Base-by-base conservation (phyloP, 345 rosid genomes). In the Linum usitatissimum region DNA sequence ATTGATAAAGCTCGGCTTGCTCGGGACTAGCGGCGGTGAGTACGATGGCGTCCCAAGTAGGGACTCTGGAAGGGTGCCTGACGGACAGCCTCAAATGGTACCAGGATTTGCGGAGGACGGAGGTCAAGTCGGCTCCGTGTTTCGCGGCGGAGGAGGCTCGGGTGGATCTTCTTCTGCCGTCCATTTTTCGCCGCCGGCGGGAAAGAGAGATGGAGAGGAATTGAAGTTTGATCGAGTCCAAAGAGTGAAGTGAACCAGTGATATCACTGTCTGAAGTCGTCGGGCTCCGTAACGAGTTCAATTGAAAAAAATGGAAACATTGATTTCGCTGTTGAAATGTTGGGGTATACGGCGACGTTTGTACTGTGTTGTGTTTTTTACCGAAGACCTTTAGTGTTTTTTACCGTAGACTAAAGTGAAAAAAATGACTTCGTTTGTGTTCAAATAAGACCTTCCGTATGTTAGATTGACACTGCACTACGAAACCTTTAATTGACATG, bases 11-110 rank as follows among this genome's bases (percentile, higher is more conserved):
- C 77, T 81, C 77, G 30, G 96, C 97, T 67, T 93, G 97, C 73
- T 93, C 91, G 30, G 97, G 99, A 73, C 99, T 93, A 65, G 99
- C 97, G 0, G 99, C 96, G 0, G 97, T 87, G 71, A 93, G 91
- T n/a, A 87, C 79, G 40, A 93, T 80, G 42, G 92, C 97, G 64
- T 93, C 97, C 99, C 99, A 93, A 3, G 99, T 90, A 1, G 92
- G 88, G 66, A 90, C 99, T 65, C 99, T 66, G 3, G 91, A 60
- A 0, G 97, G 90, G 71, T 90, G 94, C 48, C 97, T 84, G 49
- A 90, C 97, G 4, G 97, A 93, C 60, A 93, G 66, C 38, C 97
- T 61, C 20, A 93, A 78, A 78, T 84, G 97, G 84, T 84, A 93
- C 99, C 99, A 93, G 28, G 97, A 84, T 66, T 87, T 93, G 23